Evolutionary conservation across 768 basidiomycete genomes (phyloP).

Genomic region (Leccinum variicolor): DNA sequence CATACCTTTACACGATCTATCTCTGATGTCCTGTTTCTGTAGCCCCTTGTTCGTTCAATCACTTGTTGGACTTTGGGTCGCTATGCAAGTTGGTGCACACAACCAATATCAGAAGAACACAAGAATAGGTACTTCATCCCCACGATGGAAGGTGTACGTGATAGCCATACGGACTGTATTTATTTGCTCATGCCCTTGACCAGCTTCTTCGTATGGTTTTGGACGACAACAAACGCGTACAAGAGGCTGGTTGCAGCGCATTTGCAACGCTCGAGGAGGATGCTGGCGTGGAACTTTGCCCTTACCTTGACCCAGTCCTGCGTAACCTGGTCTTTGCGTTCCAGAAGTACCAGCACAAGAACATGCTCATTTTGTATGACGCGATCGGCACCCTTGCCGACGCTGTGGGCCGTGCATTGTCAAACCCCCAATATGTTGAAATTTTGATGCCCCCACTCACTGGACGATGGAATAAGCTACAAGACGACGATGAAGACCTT

Average conservation of each 20-base stretch:
- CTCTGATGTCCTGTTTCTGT: slow-evolving; percentile 9
- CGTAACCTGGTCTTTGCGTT: slow-evolving; percentile 95
- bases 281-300: slow-evolving; percentile 83
- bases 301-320: slow-evolving; percentile 92
- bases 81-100: slow-evolving; percentile 97
- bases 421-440: slow-evolving; percentile 84
- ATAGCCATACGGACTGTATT: slow-evolving; percentile 15
- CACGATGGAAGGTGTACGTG: slow-evolving; percentile 92
- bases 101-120: slow-evolving; percentile 79
- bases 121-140: slow-evolving; percentile 91
- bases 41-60: slow-evolving; percentile 97
- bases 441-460: slow-evolving; percentile 96
- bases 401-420: slow-evolving; percentile 85
- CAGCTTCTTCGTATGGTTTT: slow-evolving; percentile 96
- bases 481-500: slow-evolving; percentile 88
- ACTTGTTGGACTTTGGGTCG: slow-evolving; percentile 99
- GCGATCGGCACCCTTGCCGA: slow-evolving; percentile 99
- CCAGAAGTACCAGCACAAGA: slow-evolving; percentile 98
- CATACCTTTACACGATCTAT: not conserved
- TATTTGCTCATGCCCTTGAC: not conserved
- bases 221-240: slow-evolving; percentile 98
- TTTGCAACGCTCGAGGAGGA: slow-evolving; percentile 99
- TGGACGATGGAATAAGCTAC: slow-evolving; percentile 83
- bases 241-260: slow-evolving; percentile 98
- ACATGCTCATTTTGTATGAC: slow-evolving; percentile 96